Evolutionary conservation across 2,329 filamentous ascomycete species (phyloP).

Genomic region (Trematosphaeria pertusa): DNA sequence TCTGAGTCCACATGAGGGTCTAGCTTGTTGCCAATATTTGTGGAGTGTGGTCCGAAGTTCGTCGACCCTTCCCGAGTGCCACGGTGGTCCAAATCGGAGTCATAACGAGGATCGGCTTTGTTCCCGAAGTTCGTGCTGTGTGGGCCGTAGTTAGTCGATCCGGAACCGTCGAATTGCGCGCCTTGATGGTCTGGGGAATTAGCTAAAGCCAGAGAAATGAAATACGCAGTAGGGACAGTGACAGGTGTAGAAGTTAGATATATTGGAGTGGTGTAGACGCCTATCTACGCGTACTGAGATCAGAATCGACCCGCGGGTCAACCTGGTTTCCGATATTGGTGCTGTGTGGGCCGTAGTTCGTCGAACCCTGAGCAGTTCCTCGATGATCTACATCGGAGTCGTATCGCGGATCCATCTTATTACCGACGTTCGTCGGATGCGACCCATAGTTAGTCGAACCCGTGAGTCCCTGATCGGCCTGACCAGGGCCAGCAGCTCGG

Average conservation of each 20-base stretch:
- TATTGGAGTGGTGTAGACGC: too few species aligned
- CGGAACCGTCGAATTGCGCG: slow-evolving; percentile 11
- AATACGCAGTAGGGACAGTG: too few species aligned
- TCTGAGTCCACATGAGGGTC: slow-evolving; percentile 36
- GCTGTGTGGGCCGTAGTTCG: slow-evolving; percentile 33
- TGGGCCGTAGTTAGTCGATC: slow-evolving; percentile 16
- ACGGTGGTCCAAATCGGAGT: slow-evolving; percentile 30
- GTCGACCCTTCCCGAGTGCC: slow-evolving; percentile 27
- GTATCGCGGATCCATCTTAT: slow-evolving; percentile 26
- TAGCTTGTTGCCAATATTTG: slow-evolving; percentile 37
- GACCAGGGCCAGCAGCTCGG: slow-evolving; percentile 37
- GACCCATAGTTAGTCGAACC: slow-evolving; percentile 38
- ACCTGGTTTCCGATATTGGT: slow-evolving; percentile 42
- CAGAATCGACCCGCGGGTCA: slow-evolving; percentile 38
- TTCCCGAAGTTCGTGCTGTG: slow-evolving; percentile 21
- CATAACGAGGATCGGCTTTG: slow-evolving; percentile 25
- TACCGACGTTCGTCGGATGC: slow-evolving; percentile 21
- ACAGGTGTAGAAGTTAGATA: too few species aligned
- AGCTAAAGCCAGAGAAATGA: too few species aligned
- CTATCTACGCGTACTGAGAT: too few species aligned
- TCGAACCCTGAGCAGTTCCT: slow-evolving; percentile 11
- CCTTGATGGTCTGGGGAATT: too few species aligned
- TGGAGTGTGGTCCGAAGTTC: slow-evolving; percentile 37
- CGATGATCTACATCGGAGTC: slow-evolving; percentile 18
- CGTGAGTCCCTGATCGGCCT: slow-evolving; percentile 26